Percentiles rank a stretch among this genome's conserved stretches.
phyloP scores from a whole-genome alignment of 495 filamentous ascomycete species.

The Amphirosellinia nigrospora region DNA sequence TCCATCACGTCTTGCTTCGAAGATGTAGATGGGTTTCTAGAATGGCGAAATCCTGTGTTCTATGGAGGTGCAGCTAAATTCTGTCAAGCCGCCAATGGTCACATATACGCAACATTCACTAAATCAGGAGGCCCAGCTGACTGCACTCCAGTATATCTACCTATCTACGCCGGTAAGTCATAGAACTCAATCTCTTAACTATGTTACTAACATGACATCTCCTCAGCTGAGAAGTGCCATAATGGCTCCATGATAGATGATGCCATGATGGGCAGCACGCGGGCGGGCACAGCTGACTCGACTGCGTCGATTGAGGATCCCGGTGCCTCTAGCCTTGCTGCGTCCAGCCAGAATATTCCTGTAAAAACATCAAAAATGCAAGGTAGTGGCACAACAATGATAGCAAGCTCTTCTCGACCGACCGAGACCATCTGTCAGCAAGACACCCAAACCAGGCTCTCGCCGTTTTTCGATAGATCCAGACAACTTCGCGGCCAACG shows the following conservation, averaged over 20 bases:
- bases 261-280: background rate
- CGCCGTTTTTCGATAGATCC: background rate
- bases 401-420: background rate
- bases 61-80: conserved; percentile 16
- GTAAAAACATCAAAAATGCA: background rate
- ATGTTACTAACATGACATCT: background rate
- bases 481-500: background rate
- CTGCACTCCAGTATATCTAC: background rate
- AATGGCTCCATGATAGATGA: conserved; percentile 1
- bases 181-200: background rate
- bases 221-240: background rate
- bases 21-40: conserved; percentile 6
- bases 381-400: background rate
- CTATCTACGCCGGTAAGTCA: conserved; percentile 15
- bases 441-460: background rate
- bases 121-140: background rate
- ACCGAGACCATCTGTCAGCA: background rate
- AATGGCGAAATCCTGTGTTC: conserved; percentile 20
- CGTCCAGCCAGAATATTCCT: background rate
- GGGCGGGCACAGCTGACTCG: background rate
- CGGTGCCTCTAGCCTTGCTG: background rate
- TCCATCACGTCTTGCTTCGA: background rate
- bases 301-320: background rate
- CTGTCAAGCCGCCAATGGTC: background rate
- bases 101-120: conserved; percentile 18